Percentiles rank a stretch among this genome's conserved stretches.
Conservation (phyloP, 192 early-diverging fungal genomes). For the Spizellomyces punctatus region DNA sequence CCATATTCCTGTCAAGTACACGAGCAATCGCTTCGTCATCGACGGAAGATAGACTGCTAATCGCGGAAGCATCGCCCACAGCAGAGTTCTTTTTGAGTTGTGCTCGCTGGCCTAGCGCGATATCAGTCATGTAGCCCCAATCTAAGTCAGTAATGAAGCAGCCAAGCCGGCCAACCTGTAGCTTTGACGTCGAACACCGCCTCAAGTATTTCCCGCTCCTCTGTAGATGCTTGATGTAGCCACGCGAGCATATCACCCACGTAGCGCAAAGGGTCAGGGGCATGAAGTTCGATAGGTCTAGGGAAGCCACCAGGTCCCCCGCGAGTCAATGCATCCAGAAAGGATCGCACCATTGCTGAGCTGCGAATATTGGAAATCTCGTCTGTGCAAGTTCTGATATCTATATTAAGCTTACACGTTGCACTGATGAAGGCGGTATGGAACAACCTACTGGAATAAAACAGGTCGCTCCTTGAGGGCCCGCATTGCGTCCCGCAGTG, state of each 20-base stretch:
- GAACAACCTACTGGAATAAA: constrained; percentile 67
- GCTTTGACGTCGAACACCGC: constrained; percentile 59
- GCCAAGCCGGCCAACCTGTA: constrained; percentile 19
- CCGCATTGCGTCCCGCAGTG: constrained; percentile 66
- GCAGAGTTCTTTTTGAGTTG: too few species aligned
- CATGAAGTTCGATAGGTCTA: constrained; percentile 90
- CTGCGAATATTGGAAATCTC: constrained; percentile 72
- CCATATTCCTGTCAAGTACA: constrained; percentile 69
- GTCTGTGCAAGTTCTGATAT: constrained; percentile 65
- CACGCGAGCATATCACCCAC: constrained; percentile 96
- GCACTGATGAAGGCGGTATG: neutral
- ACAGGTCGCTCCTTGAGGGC: constrained; percentile 71
- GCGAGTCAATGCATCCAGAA: constrained; percentile 73
- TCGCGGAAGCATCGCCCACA: too few species aligned
- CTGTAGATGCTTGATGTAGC: constrained; percentile 89
- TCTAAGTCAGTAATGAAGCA: neutral
- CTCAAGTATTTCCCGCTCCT: constrained; percentile 88
- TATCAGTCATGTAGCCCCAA: neutral
- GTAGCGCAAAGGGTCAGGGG: constrained; percentile 88
- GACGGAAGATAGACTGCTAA: neutral
- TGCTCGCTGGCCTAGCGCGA: neutral
- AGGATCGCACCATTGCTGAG: constrained; percentile 64
- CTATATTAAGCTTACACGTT: neutral
- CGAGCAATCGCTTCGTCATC: constrained; percentile 49
- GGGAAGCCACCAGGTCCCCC: constrained; percentile 79